Base-by-base conservation (phyloP, 2,329 filamentous ascomycete genomes). In the Ophiosphaerella narmari region DNA sequence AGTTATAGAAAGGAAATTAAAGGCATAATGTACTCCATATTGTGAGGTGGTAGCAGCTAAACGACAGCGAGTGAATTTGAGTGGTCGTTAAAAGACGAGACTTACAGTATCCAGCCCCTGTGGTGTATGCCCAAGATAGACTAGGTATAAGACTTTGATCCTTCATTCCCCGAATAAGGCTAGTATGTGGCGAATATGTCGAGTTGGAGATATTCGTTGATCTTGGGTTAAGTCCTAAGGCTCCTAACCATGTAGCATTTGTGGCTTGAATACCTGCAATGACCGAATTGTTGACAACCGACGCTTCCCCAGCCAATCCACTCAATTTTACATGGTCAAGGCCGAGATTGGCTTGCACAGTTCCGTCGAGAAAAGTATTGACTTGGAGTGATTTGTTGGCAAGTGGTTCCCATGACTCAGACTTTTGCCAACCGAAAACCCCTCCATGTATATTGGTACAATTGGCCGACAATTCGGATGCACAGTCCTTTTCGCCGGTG, bases 261-360 rank as follows among this genome's bases (percentile, higher is more conserved):
- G 68, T 70, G 11, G 65, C 67, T 1, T 59, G 68, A 16, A 75
- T 68, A 1, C 66, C 67, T n/a, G 72, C 75, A 6, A 77, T 60
- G 14, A 75, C 57, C 38, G 70, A 62, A 47, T 66, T 60, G 11
- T 65, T 49, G 18, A 73, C 46, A 6, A 50, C 52, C 5, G 62
- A 48, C 34, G 50, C 35, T 6, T 55, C 63, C 8, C 39, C 50
- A 2, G 44, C 56, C 5, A 40, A 43, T 49, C 57, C 62, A 21
- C 66, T 60, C 23, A 72, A 46, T 5, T 53, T 61, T 5, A 75
- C 56, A 13, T 61, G 67, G 40, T 75, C 73, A 39, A 61, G 65
- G 7, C 73, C 73, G 47, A 66, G 74, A 6, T 59, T 39, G 0
- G 65, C 73, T 53, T 70, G 68, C 1, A 59, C 63, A 12, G 43